Base-by-base conservation (phyloP, 2,329 filamentous ascomycete genomes). In the Blumeria hordei region DNA sequence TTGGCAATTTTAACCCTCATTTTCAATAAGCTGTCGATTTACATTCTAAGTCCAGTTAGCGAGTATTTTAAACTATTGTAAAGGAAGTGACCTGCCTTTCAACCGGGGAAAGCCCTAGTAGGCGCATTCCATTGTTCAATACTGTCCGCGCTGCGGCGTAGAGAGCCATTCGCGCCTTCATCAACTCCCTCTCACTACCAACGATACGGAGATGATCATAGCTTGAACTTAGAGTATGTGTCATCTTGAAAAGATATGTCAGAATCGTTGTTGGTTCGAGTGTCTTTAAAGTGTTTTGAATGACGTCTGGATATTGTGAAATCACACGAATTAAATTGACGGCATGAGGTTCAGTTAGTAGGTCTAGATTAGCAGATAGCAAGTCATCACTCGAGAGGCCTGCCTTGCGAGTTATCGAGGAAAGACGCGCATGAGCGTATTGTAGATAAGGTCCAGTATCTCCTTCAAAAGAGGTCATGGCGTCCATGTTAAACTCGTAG, bases 361-460 rank as follows among this genome's bases (percentile, higher is more conserved):
- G 74, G 10, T 73, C 73, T 53, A 85, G 70, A 65, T 90, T 77
- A 18, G 83, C 81, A 11, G 68, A 70, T 10, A 71, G 69, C 34
- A 90, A 71, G 9, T 83, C 77, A 54, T 75, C 73, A 6, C 72
- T 67, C 1, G 70, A 67, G 34, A 82, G 69, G 8, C 66, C 69
- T 1, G 75, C 75, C 63, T 72, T 73, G 61, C 77, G 74, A 62
- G 73, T 72, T 62, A 82, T 83, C 6, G 77, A 78, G 66, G 72
- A 75, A 44, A 88, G 74, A 61, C 82, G 81, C 36, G 83, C 81
- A 64, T 88, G 82, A 3, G 85, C 85, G 64, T 88, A 88, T 70
- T 93, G 85, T 45, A 93, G 75, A 67, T 88, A 88, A 11, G 85
- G 84, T 7, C 86, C 86, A 1, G 85, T 92, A 67, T 90, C 85